Evolutionary conservation across 305 asterid genomes (phyloP).

Genomic region (Fraxinus velutina): DNA sequence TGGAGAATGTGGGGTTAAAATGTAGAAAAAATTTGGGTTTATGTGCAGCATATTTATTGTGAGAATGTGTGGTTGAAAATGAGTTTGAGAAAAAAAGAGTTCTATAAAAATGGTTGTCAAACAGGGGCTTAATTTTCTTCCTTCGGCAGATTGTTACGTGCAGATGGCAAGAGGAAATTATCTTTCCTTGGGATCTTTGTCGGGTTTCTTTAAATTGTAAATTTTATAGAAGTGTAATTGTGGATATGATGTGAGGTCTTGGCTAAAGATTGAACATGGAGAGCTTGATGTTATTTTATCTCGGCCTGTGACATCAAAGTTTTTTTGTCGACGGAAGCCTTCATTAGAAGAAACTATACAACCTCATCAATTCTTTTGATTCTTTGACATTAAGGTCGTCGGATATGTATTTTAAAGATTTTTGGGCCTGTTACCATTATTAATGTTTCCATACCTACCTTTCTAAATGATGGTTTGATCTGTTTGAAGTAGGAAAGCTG

Average conservation of each 20-base stretch:
- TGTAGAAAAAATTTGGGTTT: too few species aligned
- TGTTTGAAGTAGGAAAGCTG: slow-evolving; percentile 1
- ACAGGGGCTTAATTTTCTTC: background rate
- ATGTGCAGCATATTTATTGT: too few species aligned
- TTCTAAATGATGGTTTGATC: background rate
- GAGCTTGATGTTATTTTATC: background rate
- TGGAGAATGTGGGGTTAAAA: too few species aligned
- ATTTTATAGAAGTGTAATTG: background rate
- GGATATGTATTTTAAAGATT: background rate
- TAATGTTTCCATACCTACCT: background rate
- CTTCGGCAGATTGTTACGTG: background rate
- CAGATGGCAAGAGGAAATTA: background rate
- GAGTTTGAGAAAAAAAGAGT: too few species aligned
- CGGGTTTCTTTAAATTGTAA: background rate
- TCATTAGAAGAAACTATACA: background rate
- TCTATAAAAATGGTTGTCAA: too few species aligned
- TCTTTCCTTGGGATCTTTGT: background rate
- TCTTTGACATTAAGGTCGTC: background rate
- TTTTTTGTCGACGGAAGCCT: background rate
- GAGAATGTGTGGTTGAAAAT: too few species aligned
- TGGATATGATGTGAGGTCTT: background rate
- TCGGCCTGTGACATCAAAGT: background rate
- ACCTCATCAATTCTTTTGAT: background rate
- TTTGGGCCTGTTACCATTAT: background rate
- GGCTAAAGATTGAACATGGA: background rate